Evolutionary conservation across 2,329 filamentous ascomycete genomes (phyloP).

Genomic region (Aureobasidium subglaciale): DNA sequence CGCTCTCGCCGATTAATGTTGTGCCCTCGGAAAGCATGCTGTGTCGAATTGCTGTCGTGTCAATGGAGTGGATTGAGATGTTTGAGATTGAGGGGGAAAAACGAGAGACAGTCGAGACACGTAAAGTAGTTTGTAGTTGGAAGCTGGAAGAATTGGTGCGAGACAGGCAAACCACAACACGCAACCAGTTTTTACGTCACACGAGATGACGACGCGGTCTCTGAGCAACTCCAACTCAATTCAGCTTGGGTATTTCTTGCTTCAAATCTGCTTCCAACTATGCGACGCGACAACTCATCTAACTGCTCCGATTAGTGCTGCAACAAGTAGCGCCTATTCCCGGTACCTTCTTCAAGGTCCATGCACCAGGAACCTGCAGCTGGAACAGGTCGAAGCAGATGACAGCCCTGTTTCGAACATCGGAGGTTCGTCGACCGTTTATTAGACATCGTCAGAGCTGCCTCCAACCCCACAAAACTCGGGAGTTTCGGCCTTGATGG

Average conservation of each 20-base stretch:
- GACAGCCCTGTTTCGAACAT: constrained; percentile 1
- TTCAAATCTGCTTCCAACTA: background rate
- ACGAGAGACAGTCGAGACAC: background rate
- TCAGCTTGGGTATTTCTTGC: constrained; percentile 2
- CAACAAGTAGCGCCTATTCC: background rate
- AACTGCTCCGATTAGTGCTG: background rate
- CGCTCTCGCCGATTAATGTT: constrained; percentile 21
- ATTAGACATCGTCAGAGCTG: background rate
- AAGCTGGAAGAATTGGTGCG: background rate
- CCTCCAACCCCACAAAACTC: constrained; percentile 5
- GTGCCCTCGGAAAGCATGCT: constrained; percentile 20
- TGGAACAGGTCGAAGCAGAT: constrained; percentile 3
- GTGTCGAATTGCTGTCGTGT: background rate
- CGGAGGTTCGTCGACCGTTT: background rate
- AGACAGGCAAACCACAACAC: constrained; percentile 9
- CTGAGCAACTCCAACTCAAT: background rate
- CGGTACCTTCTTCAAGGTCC: background rate
- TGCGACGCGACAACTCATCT: background rate
- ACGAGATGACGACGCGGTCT: background rate
- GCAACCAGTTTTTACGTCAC: constrained; percentile 4
- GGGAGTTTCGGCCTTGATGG: background rate
- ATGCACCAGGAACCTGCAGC: background rate
- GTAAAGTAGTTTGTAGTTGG: background rate
- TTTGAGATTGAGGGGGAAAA: background rate
- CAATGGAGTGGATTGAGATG: background rate